A percentile compares a stretch with the other conserved stretches of the same genome.
These are phyloP conservation scores for Xylariales sp. DNA, from an alignment of 2,329 filamentous ascomycete genomes.

Conservation along the genomic window DNA sequence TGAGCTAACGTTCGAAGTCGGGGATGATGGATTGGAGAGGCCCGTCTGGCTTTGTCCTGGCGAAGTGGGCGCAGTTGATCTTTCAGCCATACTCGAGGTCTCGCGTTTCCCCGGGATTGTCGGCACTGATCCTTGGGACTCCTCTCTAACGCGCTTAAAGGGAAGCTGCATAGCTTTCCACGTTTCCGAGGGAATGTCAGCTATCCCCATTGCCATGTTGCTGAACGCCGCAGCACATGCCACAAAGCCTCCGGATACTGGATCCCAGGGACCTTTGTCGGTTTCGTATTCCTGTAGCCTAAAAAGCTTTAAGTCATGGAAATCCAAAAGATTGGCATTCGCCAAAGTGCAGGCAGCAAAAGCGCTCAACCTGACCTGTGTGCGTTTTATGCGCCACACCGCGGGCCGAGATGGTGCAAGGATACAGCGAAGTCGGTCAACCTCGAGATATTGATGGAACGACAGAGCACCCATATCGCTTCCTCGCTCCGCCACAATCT, in stretches of 20 bases:
- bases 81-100: no score
- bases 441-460: constrained; percentile 66
- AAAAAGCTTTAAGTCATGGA: constrained; percentile 70
- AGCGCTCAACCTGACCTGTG: constrained; percentile 63
- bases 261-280: constrained; percentile 74
- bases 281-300: constrained; percentile 64
- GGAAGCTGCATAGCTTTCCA: constrained; percentile 13
- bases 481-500: constrained; percentile 63
- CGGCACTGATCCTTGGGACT: no score
- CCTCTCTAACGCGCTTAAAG: constrained; percentile 13
- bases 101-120: no score
- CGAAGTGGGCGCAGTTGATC: no score
- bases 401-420: constrained; percentile 65
- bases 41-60: no score
- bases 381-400: constrained; percentile 69
- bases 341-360: constrained; percentile 69
- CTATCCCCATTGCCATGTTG: constrained; percentile 76
- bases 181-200: constrained; percentile 54
- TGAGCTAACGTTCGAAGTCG: background rate
- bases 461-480: constrained; percentile 58
- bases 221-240: constrained; percentile 78
- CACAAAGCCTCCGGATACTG: constrained; percentile 70
- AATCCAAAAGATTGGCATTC: constrained; percentile 58
- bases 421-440: constrained; percentile 63
- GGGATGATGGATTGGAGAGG: no score